Conservation (phyloP, 805 yeast genomes). For the Spathaspora girioi region DNA sequence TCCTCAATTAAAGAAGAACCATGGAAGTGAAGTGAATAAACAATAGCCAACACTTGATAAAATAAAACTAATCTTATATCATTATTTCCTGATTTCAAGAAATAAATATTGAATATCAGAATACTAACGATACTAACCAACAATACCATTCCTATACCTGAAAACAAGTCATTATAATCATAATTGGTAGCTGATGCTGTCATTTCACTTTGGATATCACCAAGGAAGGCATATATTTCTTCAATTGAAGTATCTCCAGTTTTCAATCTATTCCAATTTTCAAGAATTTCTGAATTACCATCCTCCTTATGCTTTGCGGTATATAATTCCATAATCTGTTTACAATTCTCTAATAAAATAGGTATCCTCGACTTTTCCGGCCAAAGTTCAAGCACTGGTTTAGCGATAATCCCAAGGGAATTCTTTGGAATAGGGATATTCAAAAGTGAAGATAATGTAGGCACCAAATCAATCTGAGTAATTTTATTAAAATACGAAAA, state of each 20-base stretch:
- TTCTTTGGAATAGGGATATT: slow-evolving; percentile 69
- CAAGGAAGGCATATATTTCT: slow-evolving; percentile 31
- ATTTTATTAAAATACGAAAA: slow-evolving; percentile 52
- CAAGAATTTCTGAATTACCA: slow-evolving; percentile 3
- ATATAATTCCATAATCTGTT: slow-evolving; percentile 50
- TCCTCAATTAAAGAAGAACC: slow-evolving; percentile 81
- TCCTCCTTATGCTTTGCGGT: slow-evolving; percentile 30
- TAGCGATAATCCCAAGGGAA: slow-evolving; percentile 68
- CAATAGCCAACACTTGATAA: slow-evolving; percentile 38
- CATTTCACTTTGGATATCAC: slow-evolving; percentile 45
- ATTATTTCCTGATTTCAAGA: slow-evolving; percentile 9
- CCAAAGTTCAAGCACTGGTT: slow-evolving; percentile 55
- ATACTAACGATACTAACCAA: slow-evolving; percentile 27
- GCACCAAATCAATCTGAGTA: slow-evolving; percentile 71
- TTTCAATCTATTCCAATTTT: slow-evolving; percentile 11
- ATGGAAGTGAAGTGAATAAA: slow-evolving; percentile 69
- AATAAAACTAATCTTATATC: slow-evolving; percentile 14
- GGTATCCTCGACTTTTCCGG: slow-evolving; percentile 24
- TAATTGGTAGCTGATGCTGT: slow-evolving; percentile 72
- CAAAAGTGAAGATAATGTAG: slow-evolving; percentile 59
- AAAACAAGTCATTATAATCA: slow-evolving; percentile 46
- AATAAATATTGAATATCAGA: slow-evolving; percentile 14
- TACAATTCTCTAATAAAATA: slow-evolving; percentile 51
- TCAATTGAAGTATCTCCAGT: slow-evolving; percentile 4
- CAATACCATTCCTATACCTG: slow-evolving; percentile 25